Base-by-base conservation (phyloP, 1,139 yeast species). In the Diutina rugosa region DNA sequence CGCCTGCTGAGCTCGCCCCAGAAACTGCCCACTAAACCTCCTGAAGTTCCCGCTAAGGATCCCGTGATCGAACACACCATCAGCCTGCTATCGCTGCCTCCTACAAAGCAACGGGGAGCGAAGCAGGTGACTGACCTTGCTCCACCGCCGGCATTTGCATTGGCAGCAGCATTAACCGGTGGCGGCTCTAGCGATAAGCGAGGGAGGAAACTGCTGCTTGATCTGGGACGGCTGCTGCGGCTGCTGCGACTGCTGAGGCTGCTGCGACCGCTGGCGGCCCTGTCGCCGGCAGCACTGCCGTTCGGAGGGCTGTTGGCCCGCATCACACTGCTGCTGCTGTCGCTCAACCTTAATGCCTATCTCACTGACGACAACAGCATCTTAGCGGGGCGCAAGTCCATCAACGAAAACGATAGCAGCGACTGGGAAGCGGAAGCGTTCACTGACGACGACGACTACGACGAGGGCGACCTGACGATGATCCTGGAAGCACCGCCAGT, bases 311-410 rank as follows among this genome's bases (percentile, higher is more conserved):
- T 18, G 21, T 28, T 49, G 14, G 8, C 18, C 29, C 53, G 44
- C 21, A 49, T 49, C 16, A 49, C 53, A 2, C 32, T 32, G 44
- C 53, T 49, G 53, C 53, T 49, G 53, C 53, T 49, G 41, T 73
- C 78, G 46, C 67, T 76, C 49, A 76, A 76, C 60, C 67, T 76
- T 56, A 72, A 76, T 60, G 79, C 78, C 8, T 76, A 74, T 59
- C 66, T 76, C 55, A 74, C 78, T 4, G 79, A 75, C 59, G 76
- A 71, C 14, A 35, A 35, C 52, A 61, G 64, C 6, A 63, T 59
- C 38, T 61, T 65, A 6, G 38, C 56, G 35, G 30, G 48, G 16
- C 16, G 28, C 32, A 9, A 6, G 26, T 21, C 21, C 51, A 44
- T 21, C 32, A 35, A 21, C 21, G 56, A 55, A 29, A 29, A 46